Base-by-base conservation (phyloP, 2,329 filamentous ascomycete species). In the Aspergillus alliaceus region DNA sequence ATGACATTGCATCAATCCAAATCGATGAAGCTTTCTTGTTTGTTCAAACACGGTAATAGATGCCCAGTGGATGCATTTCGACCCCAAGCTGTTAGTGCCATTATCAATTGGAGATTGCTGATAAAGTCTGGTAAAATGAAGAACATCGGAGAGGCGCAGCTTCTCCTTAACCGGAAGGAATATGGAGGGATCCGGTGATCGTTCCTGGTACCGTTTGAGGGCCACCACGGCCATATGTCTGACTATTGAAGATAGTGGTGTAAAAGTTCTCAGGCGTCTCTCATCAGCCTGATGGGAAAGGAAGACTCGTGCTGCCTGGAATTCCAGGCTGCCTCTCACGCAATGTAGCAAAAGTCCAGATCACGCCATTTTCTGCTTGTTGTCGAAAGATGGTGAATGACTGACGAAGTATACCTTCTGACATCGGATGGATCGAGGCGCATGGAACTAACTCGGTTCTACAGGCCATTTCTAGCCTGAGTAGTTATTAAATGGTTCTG, bases 321-420 rank as follows among this genome's bases (percentile, higher is more conserved):
- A 27, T 31, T 24, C 27, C 24, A 54, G 52, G 52, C 52, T 8
- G 14, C 34, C 29, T 49, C 42, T 48, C 32, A 54, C 52, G 52
- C 42, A 47, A 54, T 49, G 22, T 20, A 24, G n/a, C 27, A 32
- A 31, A 48, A 20, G n/a, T 32, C 8, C 15, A 22, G 9, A 48
- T 48, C 44, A 48, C 44, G 44, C 44, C 37, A 48, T 29, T 48
- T 18, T 15, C 29, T 32, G 29, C 27, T 22, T 48, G 18, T 5
- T 40, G 44, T 48, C 27, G 27, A 48, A 48, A 48, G 44, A 48
- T 12, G 12, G 25, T 20, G n/a, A 31, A n/a, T 22, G 12, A 22
- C 9, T 48, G 27, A 48, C 44, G 27, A 48, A 18, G 32, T 48
- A 18, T 3, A 0, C 20, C n/a, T n/a, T 48, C 27, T 22, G 40